These are phyloP conservation scores for Suillus occidentalis DNA, from an alignment of 768 basidiomycete species.

Conservation along the genomic window DNA sequence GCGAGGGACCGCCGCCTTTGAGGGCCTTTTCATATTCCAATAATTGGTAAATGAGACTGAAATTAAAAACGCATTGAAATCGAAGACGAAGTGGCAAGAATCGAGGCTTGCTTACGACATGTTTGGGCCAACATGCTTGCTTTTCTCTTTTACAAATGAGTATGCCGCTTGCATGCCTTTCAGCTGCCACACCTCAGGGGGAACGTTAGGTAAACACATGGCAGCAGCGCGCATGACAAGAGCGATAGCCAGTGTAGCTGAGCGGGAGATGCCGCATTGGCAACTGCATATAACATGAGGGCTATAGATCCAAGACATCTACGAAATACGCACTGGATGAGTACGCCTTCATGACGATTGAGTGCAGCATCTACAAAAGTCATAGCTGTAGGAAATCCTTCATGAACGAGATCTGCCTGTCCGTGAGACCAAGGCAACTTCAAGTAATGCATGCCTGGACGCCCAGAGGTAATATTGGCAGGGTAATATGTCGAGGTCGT, in stretches of 20 bases:
- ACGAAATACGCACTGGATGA: slow-evolving; percentile 71
- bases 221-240: slow-evolving; percentile 93
- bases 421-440: slow-evolving; percentile 93
- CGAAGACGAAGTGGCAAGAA: slow-evolving; percentile 22
- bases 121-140: slow-evolving; percentile 86
- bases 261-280: slow-evolving; percentile 91
- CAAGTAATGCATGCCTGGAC: slow-evolving; percentile 83
- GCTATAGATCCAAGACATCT: slow-evolving; percentile 12
- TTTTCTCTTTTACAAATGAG: slow-evolving; percentile 86
- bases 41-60: slow-evolving; percentile 89
- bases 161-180: slow-evolving; percentile 92
- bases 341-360: slow-evolving; percentile 72
- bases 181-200: slow-evolving; percentile 74
- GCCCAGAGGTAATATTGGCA: slow-evolving; percentile 63
- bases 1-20: slow-evolving; percentile 49
- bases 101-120: slow-evolving; percentile 73
- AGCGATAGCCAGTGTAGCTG: slow-evolving; percentile 87
- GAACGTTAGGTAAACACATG: slow-evolving; percentile 59
- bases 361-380: slow-evolving; percentile 77
- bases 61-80: slow-evolving; percentile 21
- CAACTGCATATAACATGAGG: slow-evolving; percentile 53
- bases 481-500: slow-evolving; percentile 61
- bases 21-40: slow-evolving; percentile 86
- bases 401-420: slow-evolving; percentile 80
- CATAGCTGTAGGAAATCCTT: slow-evolving; percentile 81